These are phyloP conservation scores for Chrysosporium queenslandicum DNA, from an alignment of 2,329 filamentous ascomycete genomes.

Conservation along the genomic window DNA sequence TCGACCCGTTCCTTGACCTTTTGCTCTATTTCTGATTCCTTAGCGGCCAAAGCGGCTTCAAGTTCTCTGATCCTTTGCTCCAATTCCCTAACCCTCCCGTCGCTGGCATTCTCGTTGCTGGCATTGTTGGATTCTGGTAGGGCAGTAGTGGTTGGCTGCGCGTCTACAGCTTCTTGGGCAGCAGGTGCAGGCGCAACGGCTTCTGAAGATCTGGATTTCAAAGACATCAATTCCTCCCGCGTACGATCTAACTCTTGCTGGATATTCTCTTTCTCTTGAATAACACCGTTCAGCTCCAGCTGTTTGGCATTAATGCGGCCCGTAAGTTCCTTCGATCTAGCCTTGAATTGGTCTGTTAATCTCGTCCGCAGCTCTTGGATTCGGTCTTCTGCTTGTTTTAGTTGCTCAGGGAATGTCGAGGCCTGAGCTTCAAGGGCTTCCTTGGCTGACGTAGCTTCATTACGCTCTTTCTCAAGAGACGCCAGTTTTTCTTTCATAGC, in stretches of 20 bases:
- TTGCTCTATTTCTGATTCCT: conserved; percentile 43
- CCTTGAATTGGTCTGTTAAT: conserved; percentile 45
- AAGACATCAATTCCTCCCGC: conserved; percentile 46
- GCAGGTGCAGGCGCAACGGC: conserved; percentile 21
- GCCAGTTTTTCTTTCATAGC: conserved; percentile 70
- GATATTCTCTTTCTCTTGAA: conserved; percentile 57
- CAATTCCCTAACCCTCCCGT: conserved; percentile 51
- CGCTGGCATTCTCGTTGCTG: conserved; percentile 28
- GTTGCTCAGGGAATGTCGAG: conserved; percentile 40
- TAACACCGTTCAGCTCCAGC: conserved; percentile 37
- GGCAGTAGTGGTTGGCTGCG: conserved; percentile 26
- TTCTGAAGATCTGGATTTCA: conserved; percentile 46
- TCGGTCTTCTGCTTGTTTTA: conserved; percentile 40
- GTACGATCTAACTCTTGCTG: conserved; percentile 56
- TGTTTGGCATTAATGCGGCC: conserved; percentile 49
- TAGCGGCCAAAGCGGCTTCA: conserved; percentile 45
- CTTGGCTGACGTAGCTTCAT: conserved; percentile 51
- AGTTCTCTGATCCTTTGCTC: conserved; percentile 49
- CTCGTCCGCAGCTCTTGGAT: conserved; percentile 41
- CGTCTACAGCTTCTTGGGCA: conserved; percentile 44
- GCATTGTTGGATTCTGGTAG: conserved; percentile 19
- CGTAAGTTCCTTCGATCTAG: conserved; percentile 53
- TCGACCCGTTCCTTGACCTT: conserved; percentile 41
- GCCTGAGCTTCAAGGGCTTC: conserved; percentile 43
- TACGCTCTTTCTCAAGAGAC: conserved; percentile 54